Conservation (phyloP, 2,329 filamentous ascomycete species). For the Alternaria dauci region DNA sequence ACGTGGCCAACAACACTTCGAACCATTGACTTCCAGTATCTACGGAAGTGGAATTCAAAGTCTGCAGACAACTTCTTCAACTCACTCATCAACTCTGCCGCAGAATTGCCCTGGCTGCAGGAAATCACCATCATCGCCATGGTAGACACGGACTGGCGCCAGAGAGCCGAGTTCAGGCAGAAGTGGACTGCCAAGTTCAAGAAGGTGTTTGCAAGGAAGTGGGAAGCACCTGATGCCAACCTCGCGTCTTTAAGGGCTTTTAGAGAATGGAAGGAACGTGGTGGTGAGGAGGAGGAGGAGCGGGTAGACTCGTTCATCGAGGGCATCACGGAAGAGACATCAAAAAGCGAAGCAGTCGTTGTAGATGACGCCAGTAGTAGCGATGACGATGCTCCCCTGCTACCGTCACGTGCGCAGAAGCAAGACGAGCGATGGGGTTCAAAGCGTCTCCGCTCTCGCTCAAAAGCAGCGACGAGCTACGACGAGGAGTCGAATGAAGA, state of each 20-base stretch:
- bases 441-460: constrained; percentile 42
- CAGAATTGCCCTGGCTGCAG: constrained; percentile 71
- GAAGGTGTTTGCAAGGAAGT: constrained; percentile 68
- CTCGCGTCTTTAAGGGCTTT: constrained; percentile 56
- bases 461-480: constrained; percentile 34
- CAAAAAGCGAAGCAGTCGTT: not conserved
- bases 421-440: constrained; percentile 41
- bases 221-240: constrained; percentile 54
- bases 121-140: constrained; percentile 74
- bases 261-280: constrained; percentile 49
- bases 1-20: constrained; percentile 79
- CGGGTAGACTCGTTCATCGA: constrained; percentile 39
- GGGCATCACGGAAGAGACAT: constrained; percentile 18
- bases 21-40: constrained; percentile 75
- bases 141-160: constrained; percentile 80
- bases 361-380: constrained; percentile 20
- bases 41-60: constrained; percentile 75
- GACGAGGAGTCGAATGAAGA: constrained; percentile 44
- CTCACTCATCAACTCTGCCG: constrained; percentile 77
- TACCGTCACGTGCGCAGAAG: constrained; percentile 26
- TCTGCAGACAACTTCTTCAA: constrained; percentile 80
- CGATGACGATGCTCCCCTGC: constrained; percentile 43
- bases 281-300: constrained; percentile 3
- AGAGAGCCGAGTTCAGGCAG: constrained; percentile 79
- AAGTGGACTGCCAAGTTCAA: constrained; percentile 78